Evolutionary conservation across 2,329 filamentous ascomycete species (phyloP), one percentile per base, ranked within the genome.

Genomic region (Penicillium nordicum): DNA sequence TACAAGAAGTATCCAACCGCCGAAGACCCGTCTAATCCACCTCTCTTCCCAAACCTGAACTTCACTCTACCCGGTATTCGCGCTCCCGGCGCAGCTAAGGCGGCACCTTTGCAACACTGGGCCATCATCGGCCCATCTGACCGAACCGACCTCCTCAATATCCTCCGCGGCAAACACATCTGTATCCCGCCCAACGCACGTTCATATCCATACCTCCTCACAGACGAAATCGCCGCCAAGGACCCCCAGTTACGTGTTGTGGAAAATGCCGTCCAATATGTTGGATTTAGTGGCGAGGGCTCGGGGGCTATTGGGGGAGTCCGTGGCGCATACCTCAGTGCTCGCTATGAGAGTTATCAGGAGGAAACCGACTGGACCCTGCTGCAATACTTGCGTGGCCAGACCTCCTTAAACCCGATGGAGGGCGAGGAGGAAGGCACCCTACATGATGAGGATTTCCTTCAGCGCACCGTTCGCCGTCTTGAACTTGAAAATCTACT

Each of bases 281-380:
- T 97, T 10, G 93, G 94, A 0, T 97, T 97, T 68, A 89, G 91
- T 68, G 86, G 85, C 2, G 89, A 92, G 64, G 82, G 85, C 27
- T 81, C 81, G 6, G 68, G 67, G 76, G 80, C 47, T 76, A 71
- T 69, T 59, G 74, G 73, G 12, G 76, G 75, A 14, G 71, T 74
- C 5, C 72, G 84, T n/a, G 88, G 89, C 21, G 87, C 91, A 5
- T 97, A 97, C 70, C 77, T 97, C 18, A 92, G 90, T 57, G 92
- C 92, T 16, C 82, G 94, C 38, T 99, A 97, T 72, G 94, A 99
- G 79, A 92, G 89, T 57, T 80, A 88, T 37, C 82, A 90, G 32
- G 93, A 97, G 74, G 87, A 86, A 52, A 95, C 89, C 1, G 94
- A 97, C 72, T 96, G 93, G 74, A 90, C 88, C 0, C 81, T 97